Evolutionary conservation across 495 filamentous ascomycete species (phyloP).

Genomic region (Penicillium soppii): DNA sequence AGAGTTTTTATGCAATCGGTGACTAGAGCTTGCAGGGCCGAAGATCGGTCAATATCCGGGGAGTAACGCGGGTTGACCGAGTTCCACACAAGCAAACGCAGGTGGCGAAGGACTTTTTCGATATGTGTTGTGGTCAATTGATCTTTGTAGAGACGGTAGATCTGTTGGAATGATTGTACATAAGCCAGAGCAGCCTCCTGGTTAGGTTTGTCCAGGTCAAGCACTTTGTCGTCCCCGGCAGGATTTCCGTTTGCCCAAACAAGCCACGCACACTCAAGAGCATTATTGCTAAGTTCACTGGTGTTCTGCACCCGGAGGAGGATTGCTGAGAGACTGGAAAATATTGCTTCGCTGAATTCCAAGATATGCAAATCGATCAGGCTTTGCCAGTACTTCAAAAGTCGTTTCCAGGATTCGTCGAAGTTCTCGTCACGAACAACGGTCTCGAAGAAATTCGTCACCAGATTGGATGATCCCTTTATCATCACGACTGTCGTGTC

Average conservation of each 20-base stretch:
- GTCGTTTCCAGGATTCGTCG: slow-evolving; percentile 63
- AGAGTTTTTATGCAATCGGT: slow-evolving; percentile 71
- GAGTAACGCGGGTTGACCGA: slow-evolving; percentile 77
- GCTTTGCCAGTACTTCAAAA: slow-evolving; percentile 62
- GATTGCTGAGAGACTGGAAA: slow-evolving; percentile 64
- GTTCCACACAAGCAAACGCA: slow-evolving; percentile 60
- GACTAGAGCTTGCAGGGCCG: slow-evolving; percentile 72
- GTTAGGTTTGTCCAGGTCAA: slow-evolving; percentile 53
- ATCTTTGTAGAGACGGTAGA: slow-evolving; percentile 75
- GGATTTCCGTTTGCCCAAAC: slow-evolving; percentile 70
- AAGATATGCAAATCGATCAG: slow-evolving; percentile 60
- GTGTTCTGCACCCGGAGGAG: slow-evolving; percentile 53
- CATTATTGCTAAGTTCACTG: slow-evolving; percentile 52
- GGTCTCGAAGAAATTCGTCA: slow-evolving; percentile 65
- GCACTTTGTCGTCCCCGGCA: slow-evolving; percentile 45
- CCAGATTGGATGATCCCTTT: slow-evolving; percentile 64
- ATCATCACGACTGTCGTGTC: slow-evolving; percentile 76
- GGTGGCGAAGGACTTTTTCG: slow-evolving; percentile 49
- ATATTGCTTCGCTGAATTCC: slow-evolving; percentile 71
- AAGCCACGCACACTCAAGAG: slow-evolving; percentile 65
- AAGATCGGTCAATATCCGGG: slow-evolving; percentile 80
- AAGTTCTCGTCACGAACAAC: slow-evolving; percentile 58
- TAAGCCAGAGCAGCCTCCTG: slow-evolving; percentile 80
- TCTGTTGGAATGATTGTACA: slow-evolving; percentile 68
- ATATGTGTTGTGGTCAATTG: slow-evolving; percentile 61